Base-by-base conservation (phyloP, 2,329 filamentous ascomycete species). In the Plenodomus lindquistii region DNA sequence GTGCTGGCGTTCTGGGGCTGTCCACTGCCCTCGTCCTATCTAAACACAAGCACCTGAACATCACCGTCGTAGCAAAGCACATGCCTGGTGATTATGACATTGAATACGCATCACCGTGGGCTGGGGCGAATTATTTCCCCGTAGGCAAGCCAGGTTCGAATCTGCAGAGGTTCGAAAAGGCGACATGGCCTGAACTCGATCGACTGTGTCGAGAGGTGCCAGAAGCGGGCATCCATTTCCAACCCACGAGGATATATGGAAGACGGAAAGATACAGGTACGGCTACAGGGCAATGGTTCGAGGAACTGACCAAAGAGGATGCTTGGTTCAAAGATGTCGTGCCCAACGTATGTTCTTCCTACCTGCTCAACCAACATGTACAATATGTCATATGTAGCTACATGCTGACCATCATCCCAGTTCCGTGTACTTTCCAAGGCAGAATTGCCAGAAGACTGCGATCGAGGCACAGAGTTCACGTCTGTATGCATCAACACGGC, bases 31-130 rank as follows among this genome's bases (percentile, higher is more conserved):
- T 86, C 19, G 72, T 84, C 15, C 74, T 88, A 13, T 85, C 85
- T 11, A 77, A 78, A 50, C 79, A 84, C 59, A 71, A 75, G 4
- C 63, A 73, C 10, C 80, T 85, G 58, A 75, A 77, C 20, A 74
- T 95, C 55, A 91, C 88, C 11, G 78, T 95, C 37, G 77, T 91
- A 29, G 86, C 89, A 6, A 95, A 94, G 69, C 88, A 95, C 69
- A 94, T 96, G 89, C 91, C 91, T 0, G 91, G 91, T 22, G 91
- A 96, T 75, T 94, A 92, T 72, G 88, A 95, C 59, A 86, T 91
- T 54, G 89, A 95, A 78, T 96, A 96, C 69, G 87, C 90, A 2
- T 94, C 89, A n/a, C 90, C 90, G 0, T 94, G 89, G 87, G 90
- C 90, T 13, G 90, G 90, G 7, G 90, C 89, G 48, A 92, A 94